A percentile compares a stretch with the other conserved stretches of the same genome.
These are phyloP conservation scores for Agaricus blazei DNA, from an alignment of 768 basidiomycete species.

Conservation along the genomic window DNA sequence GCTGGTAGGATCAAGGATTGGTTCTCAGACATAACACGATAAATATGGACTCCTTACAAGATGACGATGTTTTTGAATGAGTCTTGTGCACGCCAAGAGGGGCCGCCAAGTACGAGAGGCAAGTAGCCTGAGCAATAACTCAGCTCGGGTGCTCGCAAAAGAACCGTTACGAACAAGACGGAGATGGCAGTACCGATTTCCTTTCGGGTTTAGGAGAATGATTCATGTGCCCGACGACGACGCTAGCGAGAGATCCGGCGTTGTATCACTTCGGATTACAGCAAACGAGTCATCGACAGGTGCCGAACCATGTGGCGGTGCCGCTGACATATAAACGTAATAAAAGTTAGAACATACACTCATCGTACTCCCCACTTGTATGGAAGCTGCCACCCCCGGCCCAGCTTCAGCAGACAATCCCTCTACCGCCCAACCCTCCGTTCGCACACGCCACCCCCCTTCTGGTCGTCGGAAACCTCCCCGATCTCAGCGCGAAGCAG, in stretches of 20 bases:
- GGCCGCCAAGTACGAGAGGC: no score
- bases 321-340: background rate
- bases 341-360: background rate
- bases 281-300: no score
- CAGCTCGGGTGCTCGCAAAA: no score
- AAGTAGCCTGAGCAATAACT: no score
- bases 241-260: background rate
- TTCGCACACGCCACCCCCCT: background rate
- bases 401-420: background rate
- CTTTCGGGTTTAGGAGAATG: no score
- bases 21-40: no score
- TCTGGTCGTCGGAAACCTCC: conserved; percentile 3
- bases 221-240: background rate
- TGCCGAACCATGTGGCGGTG: conserved; percentile 2
- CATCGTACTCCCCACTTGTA: background rate
- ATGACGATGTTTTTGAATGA: no score
- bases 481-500: background rate
- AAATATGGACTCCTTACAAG: no score
- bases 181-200: no score
- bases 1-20: no score
- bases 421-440: background rate
- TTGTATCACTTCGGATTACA: background rate
- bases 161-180: no score
- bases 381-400: conserved; percentile 2
- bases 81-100: no score